phyloP scores from a whole-genome alignment of 2,329 filamentous ascomycete species.

The Epichloe aotearoae region DNA sequence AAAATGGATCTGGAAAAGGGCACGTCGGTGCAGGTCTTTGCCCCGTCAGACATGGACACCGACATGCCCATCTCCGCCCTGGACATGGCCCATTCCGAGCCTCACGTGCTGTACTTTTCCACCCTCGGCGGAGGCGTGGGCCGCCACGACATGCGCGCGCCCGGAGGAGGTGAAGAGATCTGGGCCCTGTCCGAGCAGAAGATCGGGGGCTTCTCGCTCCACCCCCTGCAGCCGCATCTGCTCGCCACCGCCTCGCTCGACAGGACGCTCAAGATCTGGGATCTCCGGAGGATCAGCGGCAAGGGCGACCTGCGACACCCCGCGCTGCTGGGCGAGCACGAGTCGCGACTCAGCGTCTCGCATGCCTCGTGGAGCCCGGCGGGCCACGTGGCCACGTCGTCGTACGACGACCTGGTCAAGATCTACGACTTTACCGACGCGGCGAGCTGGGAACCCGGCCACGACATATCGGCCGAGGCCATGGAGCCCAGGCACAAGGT shows the following conservation, averaged over 20 bases:
- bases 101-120: constrained; percentile 71
- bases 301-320: constrained; percentile 49
- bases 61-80: constrained; percentile 76
- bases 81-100: constrained; percentile 59
- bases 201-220: constrained; percentile 83
- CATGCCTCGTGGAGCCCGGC: constrained; percentile 81
- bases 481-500: constrained; percentile 60
- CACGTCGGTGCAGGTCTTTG: constrained; percentile 68
- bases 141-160: constrained; percentile 61
- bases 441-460: constrained; percentile 42
- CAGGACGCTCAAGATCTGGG: constrained; percentile 83
- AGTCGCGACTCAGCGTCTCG: constrained; percentile 72
- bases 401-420: constrained; percentile 91
- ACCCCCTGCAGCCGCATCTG: constrained; percentile 68
- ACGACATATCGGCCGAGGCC: constrained; percentile 42
- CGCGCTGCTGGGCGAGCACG: constrained; percentile 64
- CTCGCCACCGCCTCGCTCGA: constrained; percentile 84
- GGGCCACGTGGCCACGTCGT: constrained; percentile 80
- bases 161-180: constrained; percentile 31
- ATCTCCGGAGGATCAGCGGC: constrained; percentile 64
- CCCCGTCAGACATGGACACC: constrained; percentile 51
- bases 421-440: constrained; percentile 67
- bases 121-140: constrained; percentile 73
- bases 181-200: constrained; percentile 82
- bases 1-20: constrained; percentile 74